Evolutionary conservation across 2,329 filamentous ascomycete species (phyloP).

Genomic region (Cercospora sp.): DNA sequence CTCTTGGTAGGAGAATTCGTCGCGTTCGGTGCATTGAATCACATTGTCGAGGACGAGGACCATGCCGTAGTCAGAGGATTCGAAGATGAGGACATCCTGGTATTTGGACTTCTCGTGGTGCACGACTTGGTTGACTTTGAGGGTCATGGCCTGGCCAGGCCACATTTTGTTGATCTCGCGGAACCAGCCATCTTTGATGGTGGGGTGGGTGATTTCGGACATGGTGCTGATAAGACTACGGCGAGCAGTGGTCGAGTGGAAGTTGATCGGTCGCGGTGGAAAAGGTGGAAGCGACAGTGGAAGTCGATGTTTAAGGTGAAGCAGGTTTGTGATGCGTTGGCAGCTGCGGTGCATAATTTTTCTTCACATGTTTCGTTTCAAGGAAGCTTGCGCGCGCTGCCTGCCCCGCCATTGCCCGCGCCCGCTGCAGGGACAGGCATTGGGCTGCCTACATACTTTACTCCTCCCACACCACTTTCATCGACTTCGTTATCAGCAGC

Average conservation of each 20-base stretch:
- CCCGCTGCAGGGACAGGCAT: slow-evolving; percentile 2
- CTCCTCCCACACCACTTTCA: background rate
- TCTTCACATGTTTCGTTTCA: slow-evolving; percentile 8
- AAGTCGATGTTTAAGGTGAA: background rate
- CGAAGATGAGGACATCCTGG: slow-evolving; percentile 98
- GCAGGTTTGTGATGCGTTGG: slow-evolving; percentile 7
- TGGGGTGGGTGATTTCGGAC: slow-evolving; percentile 71
- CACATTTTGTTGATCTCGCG: slow-evolving; percentile 98
- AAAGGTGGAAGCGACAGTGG: background rate
- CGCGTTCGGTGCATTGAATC: slow-evolving; percentile 96
- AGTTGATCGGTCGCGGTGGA: background rate
- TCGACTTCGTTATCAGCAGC: background rate
- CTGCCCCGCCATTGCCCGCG: slow-evolving; percentile 2
- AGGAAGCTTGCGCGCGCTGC: background rate
- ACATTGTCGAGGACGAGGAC: slow-evolving; percentile 98
- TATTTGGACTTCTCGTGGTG: slow-evolving; percentile 99
- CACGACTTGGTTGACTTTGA: slow-evolving; percentile 94
- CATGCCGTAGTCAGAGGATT: slow-evolving; percentile 94
- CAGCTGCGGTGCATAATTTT: slow-evolving; percentile 3
- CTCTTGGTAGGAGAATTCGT: slow-evolving; percentile 97
- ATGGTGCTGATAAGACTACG: slow-evolving; percentile 45
- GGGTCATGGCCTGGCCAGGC: slow-evolving; percentile 98
- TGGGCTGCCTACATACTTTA: background rate
- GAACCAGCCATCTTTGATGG: slow-evolving; percentile 99
- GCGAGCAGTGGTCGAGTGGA: background rate